Evolutionary conservation across 441 rosid genomes (phyloP).

Genomic region (Populus tomentosa): DNA sequence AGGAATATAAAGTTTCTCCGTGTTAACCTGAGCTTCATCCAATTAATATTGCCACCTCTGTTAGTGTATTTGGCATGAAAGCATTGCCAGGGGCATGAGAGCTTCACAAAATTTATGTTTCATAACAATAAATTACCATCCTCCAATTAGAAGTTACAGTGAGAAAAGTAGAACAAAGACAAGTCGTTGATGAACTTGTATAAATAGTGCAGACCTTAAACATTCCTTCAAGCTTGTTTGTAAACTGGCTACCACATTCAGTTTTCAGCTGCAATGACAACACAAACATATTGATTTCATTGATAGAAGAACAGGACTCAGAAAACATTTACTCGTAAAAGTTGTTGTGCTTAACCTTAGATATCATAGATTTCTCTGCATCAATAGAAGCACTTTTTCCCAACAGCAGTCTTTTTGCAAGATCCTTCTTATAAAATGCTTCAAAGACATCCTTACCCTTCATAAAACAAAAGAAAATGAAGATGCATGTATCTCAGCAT

Average conservation of each 20-base stretch:
- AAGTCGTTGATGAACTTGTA: not conserved
- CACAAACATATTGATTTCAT: slow-evolving; percentile 23
- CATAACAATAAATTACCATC: not conserved
- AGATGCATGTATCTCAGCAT: no score
- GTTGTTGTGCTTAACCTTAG: slow-evolving; percentile 54
- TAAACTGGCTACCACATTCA: slow-evolving; percentile 98
- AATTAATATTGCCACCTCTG: not conserved
- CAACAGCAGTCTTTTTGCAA: slow-evolving; percentile 80
- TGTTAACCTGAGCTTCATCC: not conserved
- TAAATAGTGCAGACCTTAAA: slow-evolving; percentile 57
- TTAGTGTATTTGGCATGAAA: not conserved
- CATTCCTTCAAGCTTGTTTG: slow-evolving; percentile 99
- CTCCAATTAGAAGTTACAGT: not conserved
- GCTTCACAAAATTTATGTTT: not conserved
- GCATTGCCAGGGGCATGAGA: not conserved
- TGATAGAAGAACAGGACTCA: not conserved
- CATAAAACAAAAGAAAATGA: no score
- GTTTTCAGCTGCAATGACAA: slow-evolving; percentile 78
- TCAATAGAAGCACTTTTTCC: slow-evolving; percentile 98
- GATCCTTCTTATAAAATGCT: no score
- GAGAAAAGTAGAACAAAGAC: not conserved
- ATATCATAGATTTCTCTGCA: slow-evolving; percentile 99
- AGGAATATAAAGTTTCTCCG: not conserved
- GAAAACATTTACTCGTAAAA: not conserved
- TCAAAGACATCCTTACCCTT: no score